Evolutionary conservation across 805 yeast genomes (phyloP), one percentile per base, ranked within the genome.

Genomic region (Candida montana): DNA sequence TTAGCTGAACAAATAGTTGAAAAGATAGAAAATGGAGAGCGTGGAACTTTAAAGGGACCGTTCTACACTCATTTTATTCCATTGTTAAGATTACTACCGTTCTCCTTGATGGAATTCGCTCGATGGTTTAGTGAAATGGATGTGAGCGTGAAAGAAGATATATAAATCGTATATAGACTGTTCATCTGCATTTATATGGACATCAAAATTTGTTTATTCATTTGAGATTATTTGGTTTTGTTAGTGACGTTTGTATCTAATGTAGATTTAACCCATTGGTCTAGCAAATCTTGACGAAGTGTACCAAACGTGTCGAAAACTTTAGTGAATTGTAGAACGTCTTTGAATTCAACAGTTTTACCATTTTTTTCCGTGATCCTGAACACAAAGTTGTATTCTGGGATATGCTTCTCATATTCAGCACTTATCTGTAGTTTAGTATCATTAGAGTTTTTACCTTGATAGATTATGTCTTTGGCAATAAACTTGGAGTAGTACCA

Each of bases 61-160:
- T 64, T 81, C 20, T 90, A 88, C 58, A 86, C 87, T 4, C 72
- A 78, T 47, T 67, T 83, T 45, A 59, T 86, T 28, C 90, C 95
- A 2, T 35, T 83, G 0, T 55, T 88, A 53, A 69, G 91, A 50
- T 73, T 82, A 0, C 59, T 79, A 30, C 96, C 96, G 0, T 75
- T 80, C 71, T 75, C 77, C 2, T 29, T 85, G 2, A 53, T 49
- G 30, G 51, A 54, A 13, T 37, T 54, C 16, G 48, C 51, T 1
- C 54, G 96, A 36, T 58, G 64, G 43, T 45, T 76, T 9, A 74
- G 90, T 7, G 87, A 89, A 2, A 80, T 90, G 58, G 96, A 89
- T 59, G 57, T 44, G 18, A 49, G 57, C 32, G 49, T 55, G 5
- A 40, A 27, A 15, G 33, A 39, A 18, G 13, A 32, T 26, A 38